Percentiles rank a stretch among this genome's conserved stretches.
These are phyloP conservation scores for Blastobotrys parvus DNA, from an alignment of 805 yeast genomes.

Conservation along the genomic window DNA sequence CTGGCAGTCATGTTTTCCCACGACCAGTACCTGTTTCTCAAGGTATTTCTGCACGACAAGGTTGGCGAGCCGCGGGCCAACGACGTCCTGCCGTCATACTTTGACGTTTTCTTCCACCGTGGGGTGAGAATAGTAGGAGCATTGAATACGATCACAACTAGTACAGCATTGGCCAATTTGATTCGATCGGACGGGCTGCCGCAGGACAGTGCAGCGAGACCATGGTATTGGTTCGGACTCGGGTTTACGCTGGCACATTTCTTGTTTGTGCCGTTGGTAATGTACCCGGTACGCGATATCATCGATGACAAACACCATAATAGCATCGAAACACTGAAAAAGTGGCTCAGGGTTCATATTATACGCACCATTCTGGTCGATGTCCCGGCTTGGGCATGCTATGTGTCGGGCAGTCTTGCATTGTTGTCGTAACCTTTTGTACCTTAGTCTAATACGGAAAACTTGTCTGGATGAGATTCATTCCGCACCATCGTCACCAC, in stretches of 20 bases:
- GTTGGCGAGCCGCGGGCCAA: background rate
- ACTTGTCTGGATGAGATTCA: too few species aligned
- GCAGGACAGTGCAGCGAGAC: background rate
- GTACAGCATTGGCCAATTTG: background rate
- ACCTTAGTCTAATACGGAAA: too few species aligned
- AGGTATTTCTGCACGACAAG: background rate
- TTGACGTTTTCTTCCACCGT: background rate
- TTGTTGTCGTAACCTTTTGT: too few species aligned
- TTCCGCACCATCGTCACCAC: too few species aligned
- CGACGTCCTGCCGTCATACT: background rate
- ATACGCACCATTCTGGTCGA: background rate
- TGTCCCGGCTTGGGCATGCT: conserved; percentile 3
- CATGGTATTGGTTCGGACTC: background rate
- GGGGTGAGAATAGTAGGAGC: background rate
- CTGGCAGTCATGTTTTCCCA: background rate
- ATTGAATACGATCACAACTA: background rate
- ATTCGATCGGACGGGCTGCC: background rate
- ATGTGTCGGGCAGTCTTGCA: background rate
- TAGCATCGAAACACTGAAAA: background rate
- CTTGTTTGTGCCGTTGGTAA: conserved; percentile 1
- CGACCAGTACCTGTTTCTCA: background rate
- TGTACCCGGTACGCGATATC: conserved; percentile 1
- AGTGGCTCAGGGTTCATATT: conserved; percentile 5
- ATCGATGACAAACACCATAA: conserved; percentile 1
- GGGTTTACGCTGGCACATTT: background rate